Conservation (phyloP, 2,329 filamentous ascomycete genomes). For the Achaetomium macrosporum region DNA sequence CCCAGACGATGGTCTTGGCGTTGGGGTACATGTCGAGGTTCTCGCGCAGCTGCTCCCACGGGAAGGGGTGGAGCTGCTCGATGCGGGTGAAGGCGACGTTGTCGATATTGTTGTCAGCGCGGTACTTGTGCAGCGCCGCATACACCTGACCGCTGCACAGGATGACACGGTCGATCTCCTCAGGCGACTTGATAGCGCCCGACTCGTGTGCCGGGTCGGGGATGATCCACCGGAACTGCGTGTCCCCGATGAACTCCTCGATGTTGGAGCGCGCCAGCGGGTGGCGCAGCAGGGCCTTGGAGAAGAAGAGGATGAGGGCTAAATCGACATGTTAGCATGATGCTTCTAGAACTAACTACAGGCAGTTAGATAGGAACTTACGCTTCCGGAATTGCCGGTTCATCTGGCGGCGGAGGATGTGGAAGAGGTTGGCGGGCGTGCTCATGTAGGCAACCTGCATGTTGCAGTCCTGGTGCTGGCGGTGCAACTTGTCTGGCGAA, state of each 20-base stretch:
- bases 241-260: slow-evolving; percentile 85
- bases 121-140: slow-evolving; percentile 83
- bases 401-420: slow-evolving; percentile 93
- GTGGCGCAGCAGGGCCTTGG: slow-evolving; percentile 91
- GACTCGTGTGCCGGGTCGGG: slow-evolving; percentile 78
- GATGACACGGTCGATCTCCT: slow-evolving; percentile 90
- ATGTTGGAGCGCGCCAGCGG: slow-evolving; percentile 83
- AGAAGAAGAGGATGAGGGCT: slow-evolving; percentile 98
- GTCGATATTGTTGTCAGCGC: slow-evolving; percentile 76
- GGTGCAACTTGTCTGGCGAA: slow-evolving; percentile 77
- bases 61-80: slow-evolving; percentile 98
- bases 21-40: slow-evolving; percentile 97
- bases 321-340: slow-evolving; percentile 21
- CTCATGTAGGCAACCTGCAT: slow-evolving; percentile 99
- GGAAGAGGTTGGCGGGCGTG: slow-evolving; percentile 93
- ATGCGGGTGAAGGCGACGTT: slow-evolving; percentile 91
- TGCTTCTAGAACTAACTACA: background rate
- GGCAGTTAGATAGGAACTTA: slow-evolving; percentile 44
- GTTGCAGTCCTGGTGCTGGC: slow-evolving; percentile 99
- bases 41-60: slow-evolving; percentile 92
- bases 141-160: slow-evolving; percentile 95
- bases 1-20: slow-evolving; percentile 95
- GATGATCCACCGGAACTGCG: slow-evolving; percentile 96
- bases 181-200: slow-evolving; percentile 66
- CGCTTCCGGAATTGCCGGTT: slow-evolving; percentile 99